Base-by-base conservation (phyloP, 73 alveolate genomes). In the Diophrys appendiculata region DNA sequence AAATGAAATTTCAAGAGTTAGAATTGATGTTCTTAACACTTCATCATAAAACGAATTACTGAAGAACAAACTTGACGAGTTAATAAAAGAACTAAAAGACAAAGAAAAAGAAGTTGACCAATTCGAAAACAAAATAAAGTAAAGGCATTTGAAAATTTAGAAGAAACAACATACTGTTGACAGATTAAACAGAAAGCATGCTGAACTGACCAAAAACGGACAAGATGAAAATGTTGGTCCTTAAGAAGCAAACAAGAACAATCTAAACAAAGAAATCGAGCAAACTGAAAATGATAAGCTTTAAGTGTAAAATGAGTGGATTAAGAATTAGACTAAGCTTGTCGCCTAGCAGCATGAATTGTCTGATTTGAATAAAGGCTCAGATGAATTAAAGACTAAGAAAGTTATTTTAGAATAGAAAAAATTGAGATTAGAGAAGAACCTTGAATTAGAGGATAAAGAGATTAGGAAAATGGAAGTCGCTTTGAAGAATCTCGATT, bases 141-240 rank as follows among this genome's bases (percentile, higher is more conserved):
- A 94, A 25, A 94, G 93, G 54, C 98, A 94, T 73, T 94, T 94
- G 72, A 90, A 93, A 67, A 89, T 94, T 80, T 95, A 96, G 67
- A 96, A 96, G 87, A 96, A 96, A 69, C 95, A 96, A 86, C 94
- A 92, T 76, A 94, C 90, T 74, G 98, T 96, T 78, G 99, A 96
- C 68, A 94, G 96, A 88, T 88, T 96, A 54, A 96, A 96, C 78
- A 96, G 93, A 75, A 89, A 87, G 77, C 92, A 84, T 68, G 99
- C 92, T 77, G 97, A 96, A 80, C 77, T 96, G 8, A 92, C 94
- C 70, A 96, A 95, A 74, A 90, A 92, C 69, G 91, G 92, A 60
- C 88, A 89, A 35, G 99, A 96, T 24, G 96, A 91, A 81, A 95
- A 96, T 68, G 90, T 95, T 78, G 99, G 99, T 24, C 98, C 98